phyloP scores from a whole-genome alignment of 1,284 basidiomycete genomes.

The Moniliella sp. region DNA sequence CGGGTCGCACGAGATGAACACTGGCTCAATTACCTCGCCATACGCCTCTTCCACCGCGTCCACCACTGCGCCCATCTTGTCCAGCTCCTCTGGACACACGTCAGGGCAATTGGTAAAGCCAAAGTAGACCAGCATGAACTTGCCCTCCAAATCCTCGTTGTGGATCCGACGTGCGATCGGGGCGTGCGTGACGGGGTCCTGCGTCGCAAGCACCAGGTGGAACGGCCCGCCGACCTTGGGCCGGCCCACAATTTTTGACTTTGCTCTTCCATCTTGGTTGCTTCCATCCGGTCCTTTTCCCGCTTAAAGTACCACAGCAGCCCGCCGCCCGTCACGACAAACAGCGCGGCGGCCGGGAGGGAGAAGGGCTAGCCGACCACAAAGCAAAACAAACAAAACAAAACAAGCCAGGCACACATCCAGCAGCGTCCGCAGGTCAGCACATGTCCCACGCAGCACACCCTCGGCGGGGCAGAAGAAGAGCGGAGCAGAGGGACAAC shows the following conservation, averaged over 20 bases:
- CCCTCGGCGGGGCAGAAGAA: no score
- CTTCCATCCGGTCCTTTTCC: slow-evolving; percentile 45
- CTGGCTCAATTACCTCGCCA: slow-evolving; percentile 39
- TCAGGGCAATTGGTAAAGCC: slow-evolving; percentile 59
- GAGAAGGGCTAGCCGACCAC: slow-evolving; percentile 68
- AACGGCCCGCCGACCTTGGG: slow-evolving; percentile 79
- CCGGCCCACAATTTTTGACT: slow-evolving; percentile 38
- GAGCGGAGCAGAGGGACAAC: no score
- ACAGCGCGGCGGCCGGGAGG: slow-evolving; percentile 57
- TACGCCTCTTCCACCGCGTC: slow-evolving; percentile 46
- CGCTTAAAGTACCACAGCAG: slow-evolving; percentile 69
- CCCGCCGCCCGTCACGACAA: slow-evolving; percentile 57
- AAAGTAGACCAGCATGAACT: slow-evolving; percentile 56
- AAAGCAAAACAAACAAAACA: background rate
- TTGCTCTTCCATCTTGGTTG: slow-evolving; percentile 10
- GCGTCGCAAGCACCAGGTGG: slow-evolving; percentile 16
- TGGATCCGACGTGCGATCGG: slow-evolving; percentile 42
- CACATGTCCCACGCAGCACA: no score
- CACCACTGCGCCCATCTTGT: slow-evolving; percentile 76
- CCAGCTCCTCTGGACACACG: slow-evolving; percentile 91
- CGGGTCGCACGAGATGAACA: slow-evolving; percentile 90
- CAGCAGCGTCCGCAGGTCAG: no score
- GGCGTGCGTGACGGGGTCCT: slow-evolving; percentile 1
- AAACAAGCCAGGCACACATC: no score
- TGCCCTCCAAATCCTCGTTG: slow-evolving; percentile 60